Base-by-base conservation (phyloP, 2,329 filamentous ascomycete genomes). In the Microsporum canis region DNA sequence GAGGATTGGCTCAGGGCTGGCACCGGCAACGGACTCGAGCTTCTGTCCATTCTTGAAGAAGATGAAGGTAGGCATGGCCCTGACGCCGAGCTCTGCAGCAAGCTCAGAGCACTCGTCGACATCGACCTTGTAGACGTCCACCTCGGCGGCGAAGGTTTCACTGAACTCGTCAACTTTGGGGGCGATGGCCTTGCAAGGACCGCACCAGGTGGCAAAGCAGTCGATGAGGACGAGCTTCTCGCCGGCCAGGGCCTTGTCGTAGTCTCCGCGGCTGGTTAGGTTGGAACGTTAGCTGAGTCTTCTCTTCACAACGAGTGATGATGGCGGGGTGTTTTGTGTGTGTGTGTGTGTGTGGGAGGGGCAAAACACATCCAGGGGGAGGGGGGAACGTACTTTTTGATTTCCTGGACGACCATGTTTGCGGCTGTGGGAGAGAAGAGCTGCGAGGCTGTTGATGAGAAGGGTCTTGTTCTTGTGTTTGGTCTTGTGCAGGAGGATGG, bases 1-100 rank as follows among this genome's bases (percentile, higher is more conserved):
- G 74, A 82, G 75, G 62, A 94, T 75, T 8, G 80, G 83, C n/a
- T 85, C 85, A 75, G 89, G 17, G 17, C 17, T 88, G 67, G 89
- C 89, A 64, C 90, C 90, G 12, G 67, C 59, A 10, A 66, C 64
- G 49, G 64, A 63, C 47, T 68, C 70, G 55, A 69, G 60, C 60
- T 66, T 66, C 63, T 73, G 61, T 4, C 74, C 74, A 66, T 74
- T 69, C 66, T 76, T 76, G 64, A 74, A 71, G 55, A 76, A 67
- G 5, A 73, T 65, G 62, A 76, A 76, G 0, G 71, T 76, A 6
- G 74, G 75, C 72, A 75, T 75, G 8, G 81, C 80, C 41, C 74
- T 75, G 4, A 83, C 78, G 23, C 76, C 73, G 61, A 80, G 76
- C 56, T 80, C 77, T 61, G 71, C 68, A 14, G 81, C 79, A 5